Evolutionary conservation across 2,329 filamentous ascomycete genomes (phyloP).

Genomic region (Pseudogymnoascus sp.): DNA sequence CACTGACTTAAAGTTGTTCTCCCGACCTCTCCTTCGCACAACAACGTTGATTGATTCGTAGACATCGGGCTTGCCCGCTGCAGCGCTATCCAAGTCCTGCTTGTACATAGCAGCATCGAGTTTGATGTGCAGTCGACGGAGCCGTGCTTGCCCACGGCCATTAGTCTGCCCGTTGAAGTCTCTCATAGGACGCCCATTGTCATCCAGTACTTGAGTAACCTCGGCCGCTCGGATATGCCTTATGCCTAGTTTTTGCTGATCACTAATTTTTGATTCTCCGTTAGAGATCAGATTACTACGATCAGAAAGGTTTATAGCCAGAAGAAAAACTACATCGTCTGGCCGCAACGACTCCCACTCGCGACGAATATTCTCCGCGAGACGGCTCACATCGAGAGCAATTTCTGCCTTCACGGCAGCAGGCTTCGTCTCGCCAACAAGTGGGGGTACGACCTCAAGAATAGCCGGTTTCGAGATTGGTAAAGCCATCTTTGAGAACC

Average conservation of each 20-base stretch:
- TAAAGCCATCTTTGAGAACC: slow-evolving; percentile 86
- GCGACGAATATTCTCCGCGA: slow-evolving; percentile 65
- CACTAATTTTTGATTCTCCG: slow-evolving; percentile 36
- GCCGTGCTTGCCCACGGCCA: slow-evolving; percentile 49
- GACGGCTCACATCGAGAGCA: slow-evolving; percentile 67
- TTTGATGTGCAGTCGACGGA: slow-evolving; percentile 67
- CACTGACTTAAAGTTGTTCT: slow-evolving; percentile 96
- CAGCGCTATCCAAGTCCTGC: slow-evolving; percentile 58
- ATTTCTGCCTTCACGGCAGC: slow-evolving; percentile 82
- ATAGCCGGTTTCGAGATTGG: slow-evolving; percentile 80
- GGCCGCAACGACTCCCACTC: slow-evolving; percentile 87
- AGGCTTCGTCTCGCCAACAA: slow-evolving; percentile 76
- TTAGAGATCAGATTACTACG: slow-evolving; percentile 43
- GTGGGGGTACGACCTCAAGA: slow-evolving; percentile 72
- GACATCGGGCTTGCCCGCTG: slow-evolving; percentile 63
- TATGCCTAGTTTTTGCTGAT: slow-evolving; percentile 57
- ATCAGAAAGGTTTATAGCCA: slow-evolving; percentile 60
- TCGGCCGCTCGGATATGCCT: slow-evolving; percentile 71
- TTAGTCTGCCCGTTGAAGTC: slow-evolving; percentile 55
- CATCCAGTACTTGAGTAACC: slow-evolving; percentile 76
- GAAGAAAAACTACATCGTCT: slow-evolving; percentile 83
- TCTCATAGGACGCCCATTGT: slow-evolving; percentile 66
- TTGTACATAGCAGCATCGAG: slow-evolving; percentile 74
- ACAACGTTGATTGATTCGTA: slow-evolving; percentile 83
- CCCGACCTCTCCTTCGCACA: slow-evolving; percentile 70